Evolutionary conservation across 192 early-diverging fungal species (phyloP).

Genomic region (Linnemannia zychae): DNA sequence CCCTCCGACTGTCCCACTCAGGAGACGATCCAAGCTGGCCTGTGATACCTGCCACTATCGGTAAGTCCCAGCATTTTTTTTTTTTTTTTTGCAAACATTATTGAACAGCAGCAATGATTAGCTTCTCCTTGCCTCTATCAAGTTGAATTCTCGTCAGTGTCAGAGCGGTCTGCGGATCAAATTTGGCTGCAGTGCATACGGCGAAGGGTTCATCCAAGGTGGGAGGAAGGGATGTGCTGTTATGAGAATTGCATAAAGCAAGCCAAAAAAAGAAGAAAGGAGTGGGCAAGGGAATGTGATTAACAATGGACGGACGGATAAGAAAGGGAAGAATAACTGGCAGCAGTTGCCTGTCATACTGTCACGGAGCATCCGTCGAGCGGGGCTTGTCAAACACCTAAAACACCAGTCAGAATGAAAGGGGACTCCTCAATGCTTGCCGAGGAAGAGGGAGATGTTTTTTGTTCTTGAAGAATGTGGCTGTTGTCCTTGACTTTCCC

Average conservation of each 20-base stretch:
- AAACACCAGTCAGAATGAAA: not conserved
- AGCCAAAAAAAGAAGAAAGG: not conserved
- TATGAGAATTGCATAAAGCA: not conserved
- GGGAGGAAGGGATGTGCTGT: not conserved
- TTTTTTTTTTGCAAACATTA: not conserved
- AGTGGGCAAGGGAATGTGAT: not conserved
- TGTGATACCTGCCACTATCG: slow-evolving; percentile 55
- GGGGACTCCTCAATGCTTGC: not conserved
- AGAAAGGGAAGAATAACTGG: not conserved
- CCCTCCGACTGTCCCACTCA: slow-evolving; percentile 22
- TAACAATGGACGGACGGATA: not conserved
- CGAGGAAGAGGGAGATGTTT: not conserved
- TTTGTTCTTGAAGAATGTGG: not conserved
- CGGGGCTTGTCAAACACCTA: not conserved
- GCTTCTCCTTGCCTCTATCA: not conserved
- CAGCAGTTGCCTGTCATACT: not conserved
- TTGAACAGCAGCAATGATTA: not conserved
- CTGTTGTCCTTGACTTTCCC: not conserved
- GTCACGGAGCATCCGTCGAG: not conserved
- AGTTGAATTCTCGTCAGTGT: not conserved
- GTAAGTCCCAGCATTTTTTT: slow-evolving; percentile 6
- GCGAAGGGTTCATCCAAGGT: not conserved
- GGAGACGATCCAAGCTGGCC: slow-evolving; percentile 46
- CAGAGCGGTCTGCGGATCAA: slow-evolving; percentile 8
- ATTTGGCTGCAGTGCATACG: not conserved